Percentiles rank a stretch among this genome's conserved stretches.
Conservation (phyloP, 257 asterid species). For the Hygrophila difformis region DNA sequence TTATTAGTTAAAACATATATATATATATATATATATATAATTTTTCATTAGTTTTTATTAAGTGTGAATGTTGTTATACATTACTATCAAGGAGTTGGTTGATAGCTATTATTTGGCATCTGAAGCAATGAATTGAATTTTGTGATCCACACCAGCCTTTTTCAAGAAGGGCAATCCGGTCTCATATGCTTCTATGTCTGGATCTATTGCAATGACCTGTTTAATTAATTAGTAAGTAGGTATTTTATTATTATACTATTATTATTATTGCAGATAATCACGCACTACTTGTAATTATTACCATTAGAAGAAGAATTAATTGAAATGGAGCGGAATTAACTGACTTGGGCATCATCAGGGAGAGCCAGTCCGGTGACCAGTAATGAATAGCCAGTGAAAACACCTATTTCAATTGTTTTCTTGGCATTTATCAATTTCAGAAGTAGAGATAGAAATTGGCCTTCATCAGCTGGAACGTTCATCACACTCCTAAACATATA, state of each 20-base stretch:
- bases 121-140: conserved; percentile 34
- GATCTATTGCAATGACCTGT: conserved; percentile 47
- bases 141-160: conserved; percentile 39
- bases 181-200: conserved; percentile 41
- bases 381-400: conserved; percentile 55
- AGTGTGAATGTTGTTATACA: no score
- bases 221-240: no score
- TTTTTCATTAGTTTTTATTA: no score
- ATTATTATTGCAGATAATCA: no score
- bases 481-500: conserved; percentile 37
- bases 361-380: conserved; percentile 51
- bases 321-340: background rate
- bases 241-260: no score
- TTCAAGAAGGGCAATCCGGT: conserved; percentile 44
- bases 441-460: conserved; percentile 40
- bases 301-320: background rate
- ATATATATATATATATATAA: no score
- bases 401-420: conserved; percentile 48
- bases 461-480: conserved; percentile 60
- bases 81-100: conserved; percentile 16
- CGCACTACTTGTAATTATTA: background rate
- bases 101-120: conserved; percentile 25
- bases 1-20: no score
- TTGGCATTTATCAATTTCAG: conserved; percentile 49
- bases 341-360: conserved; percentile 44